Conservation (phyloP, 2,329 filamentous ascomycete species). For the Monosporascus sp. region DNA sequence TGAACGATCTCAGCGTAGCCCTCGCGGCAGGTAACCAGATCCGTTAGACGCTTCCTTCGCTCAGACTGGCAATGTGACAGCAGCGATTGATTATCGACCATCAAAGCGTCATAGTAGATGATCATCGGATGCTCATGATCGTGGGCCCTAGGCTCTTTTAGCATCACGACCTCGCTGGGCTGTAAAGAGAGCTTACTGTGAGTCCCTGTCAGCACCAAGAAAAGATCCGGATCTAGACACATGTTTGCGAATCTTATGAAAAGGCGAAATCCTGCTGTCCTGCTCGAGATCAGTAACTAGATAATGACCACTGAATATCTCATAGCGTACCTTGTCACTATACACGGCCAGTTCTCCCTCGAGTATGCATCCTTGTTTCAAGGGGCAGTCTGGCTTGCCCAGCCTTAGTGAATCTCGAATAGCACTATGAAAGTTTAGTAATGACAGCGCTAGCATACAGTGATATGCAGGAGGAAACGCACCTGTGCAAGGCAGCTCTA, state of each 20-base stretch:
- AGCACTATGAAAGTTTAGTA: constrained; percentile 29
- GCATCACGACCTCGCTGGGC: neutral
- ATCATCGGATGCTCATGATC: constrained; percentile 55
- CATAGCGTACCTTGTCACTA: constrained; percentile 48
- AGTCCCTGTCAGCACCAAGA: constrained; percentile 64
- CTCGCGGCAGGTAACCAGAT: constrained; percentile 43
- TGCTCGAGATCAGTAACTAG: constrained; percentile 21
- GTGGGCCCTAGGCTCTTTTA: constrained; percentile 34
- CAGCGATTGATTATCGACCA: constrained; percentile 49
- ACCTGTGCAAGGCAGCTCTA: constrained; percentile 54
- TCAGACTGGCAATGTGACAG: constrained; percentile 49
- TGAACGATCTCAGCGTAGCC: constrained; percentile 64
- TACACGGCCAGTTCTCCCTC: constrained; percentile 81
- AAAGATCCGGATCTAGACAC: constrained; percentile 66
- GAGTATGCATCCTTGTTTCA: constrained; percentile 66
- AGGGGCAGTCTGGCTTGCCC: constrained; percentile 48
- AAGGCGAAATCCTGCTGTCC: constrained; percentile 61
- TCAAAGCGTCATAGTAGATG: constrained; percentile 53
- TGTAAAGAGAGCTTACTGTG: constrained; percentile 43
- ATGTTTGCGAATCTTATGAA: constrained; percentile 79
- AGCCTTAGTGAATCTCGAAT: constrained; percentile 62
- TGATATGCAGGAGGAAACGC: constrained; percentile 12
- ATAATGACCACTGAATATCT: neutral
- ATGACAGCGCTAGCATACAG: neutral
- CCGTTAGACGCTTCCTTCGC: constrained; percentile 53